Percentiles rank a stretch among this genome's conserved stretches.
phyloP scores from a whole-genome alignment of 192 early-diverging fungal genomes.

The Endogone sp. region DNA sequence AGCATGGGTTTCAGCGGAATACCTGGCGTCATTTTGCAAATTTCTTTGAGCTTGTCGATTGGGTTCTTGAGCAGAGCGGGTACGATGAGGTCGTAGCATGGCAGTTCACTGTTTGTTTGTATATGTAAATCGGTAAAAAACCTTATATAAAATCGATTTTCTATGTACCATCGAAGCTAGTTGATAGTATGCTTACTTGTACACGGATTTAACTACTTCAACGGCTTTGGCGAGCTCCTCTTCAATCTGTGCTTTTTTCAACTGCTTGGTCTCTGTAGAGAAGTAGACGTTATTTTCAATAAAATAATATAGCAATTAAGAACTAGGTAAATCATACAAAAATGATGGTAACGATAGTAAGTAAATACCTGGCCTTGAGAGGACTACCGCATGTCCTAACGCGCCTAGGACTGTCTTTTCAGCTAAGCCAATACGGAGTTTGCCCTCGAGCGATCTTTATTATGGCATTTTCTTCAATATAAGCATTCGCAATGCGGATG shows the following conservation, averaged over 20 bases:
- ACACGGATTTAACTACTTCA: slow-evolving; percentile 60
- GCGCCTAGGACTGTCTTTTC: slow-evolving; percentile 88
- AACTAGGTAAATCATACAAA: too few relatives aligned
- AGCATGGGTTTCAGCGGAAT: slow-evolving; percentile 99
- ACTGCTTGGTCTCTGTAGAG: slow-evolving; percentile 18
- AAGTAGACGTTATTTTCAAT: neutral
- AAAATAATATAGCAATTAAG: neutral
- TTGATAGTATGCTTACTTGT: slow-evolving; percentile 39
- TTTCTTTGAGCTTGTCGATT: slow-evolving; percentile 55
- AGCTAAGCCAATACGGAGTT: slow-evolving; percentile 93
- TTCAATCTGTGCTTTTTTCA: slow-evolving; percentile 43
- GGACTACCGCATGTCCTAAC: slow-evolving; percentile 80
- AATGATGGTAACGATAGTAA: slow-evolving; percentile 1
- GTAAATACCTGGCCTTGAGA: slow-evolving; percentile 47
- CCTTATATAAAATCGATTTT: too few relatives aligned
- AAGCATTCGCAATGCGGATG: too few relatives aligned
- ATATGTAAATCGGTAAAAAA: slow-evolving; percentile 1
- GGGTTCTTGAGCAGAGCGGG: slow-evolving; percentile 79
- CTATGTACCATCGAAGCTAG: neutral
- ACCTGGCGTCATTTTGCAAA: slow-evolving; percentile 91
- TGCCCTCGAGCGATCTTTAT: slow-evolving; percentile 85
- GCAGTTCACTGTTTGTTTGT: slow-evolving; percentile 69
- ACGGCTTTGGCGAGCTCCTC: slow-evolving; percentile 40
- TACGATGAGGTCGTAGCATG: slow-evolving; percentile 89
- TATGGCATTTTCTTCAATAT: too few relatives aligned